Percentiles rank a stretch among this genome's conserved stretches.
Conservation (phyloP, 192 early-diverging fungal species). For the Coemansia sp. region DNA sequence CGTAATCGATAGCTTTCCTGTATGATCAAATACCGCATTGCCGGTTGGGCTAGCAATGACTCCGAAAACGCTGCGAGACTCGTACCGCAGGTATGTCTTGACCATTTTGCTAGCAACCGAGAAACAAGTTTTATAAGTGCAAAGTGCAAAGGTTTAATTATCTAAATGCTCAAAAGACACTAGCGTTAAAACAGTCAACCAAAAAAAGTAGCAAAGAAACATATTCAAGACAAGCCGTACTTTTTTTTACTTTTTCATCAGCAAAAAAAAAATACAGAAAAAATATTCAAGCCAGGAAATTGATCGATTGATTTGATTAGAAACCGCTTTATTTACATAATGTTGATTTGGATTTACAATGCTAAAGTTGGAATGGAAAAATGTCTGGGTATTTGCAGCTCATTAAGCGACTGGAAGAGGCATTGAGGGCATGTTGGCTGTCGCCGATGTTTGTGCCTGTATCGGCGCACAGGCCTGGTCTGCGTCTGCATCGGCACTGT, state of each 20-base stretch:
- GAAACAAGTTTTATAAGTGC: no score
- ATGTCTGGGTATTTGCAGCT: not conserved
- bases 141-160: not conserved
- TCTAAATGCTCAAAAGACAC: no score
- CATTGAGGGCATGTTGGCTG: not conserved
- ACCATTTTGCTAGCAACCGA: conserved; percentile 25
- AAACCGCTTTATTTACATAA: conserved; percentile 8
- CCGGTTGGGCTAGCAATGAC: conserved; percentile 69
- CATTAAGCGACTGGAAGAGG: not conserved
- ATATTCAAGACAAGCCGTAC: not conserved
- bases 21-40: conserved; percentile 70
- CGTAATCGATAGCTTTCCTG: conserved; percentile 72
- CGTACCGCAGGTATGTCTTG: conserved; percentile 79
- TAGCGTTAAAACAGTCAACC: no score
- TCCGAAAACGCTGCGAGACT: conserved; percentile 76
- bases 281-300: conserved; percentile 3
- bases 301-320: conserved; percentile 10
- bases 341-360: not conserved
- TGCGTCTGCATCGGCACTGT: not conserved
- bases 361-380: not conserved
- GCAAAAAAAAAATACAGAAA: conserved; percentile 8
- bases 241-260: not conserved
- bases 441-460: not conserved
- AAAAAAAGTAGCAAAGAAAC: no score
- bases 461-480: not conserved